Percentiles rank a stretch among this genome's conserved stretches.
These are phyloP conservation scores for Termitomyces sp. DNA, from an alignment of 768 basidiomycete genomes.

Conservation along the genomic window DNA sequence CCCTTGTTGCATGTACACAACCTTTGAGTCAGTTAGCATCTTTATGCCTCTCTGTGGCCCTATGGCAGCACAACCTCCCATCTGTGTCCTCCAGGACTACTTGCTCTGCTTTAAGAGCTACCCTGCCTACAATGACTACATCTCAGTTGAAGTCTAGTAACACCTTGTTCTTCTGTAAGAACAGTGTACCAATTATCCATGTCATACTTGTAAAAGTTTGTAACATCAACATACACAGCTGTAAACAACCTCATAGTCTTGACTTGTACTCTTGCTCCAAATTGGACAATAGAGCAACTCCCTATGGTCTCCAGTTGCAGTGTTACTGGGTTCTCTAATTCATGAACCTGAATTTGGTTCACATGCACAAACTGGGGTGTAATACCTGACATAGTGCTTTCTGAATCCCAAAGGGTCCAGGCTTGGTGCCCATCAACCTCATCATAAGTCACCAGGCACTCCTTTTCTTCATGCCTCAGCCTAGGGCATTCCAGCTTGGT, in stretches of 20 bases:
- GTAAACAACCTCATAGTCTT: not conserved
- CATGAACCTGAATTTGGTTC: constrained; percentile 6
- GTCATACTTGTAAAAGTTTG: constrained; percentile 33
- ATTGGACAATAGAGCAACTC: constrained; percentile 24
- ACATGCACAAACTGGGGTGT: constrained; percentile 15
- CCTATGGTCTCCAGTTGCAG: constrained; percentile 30
- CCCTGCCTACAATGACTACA: constrained; percentile 8
- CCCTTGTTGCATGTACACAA: too few species aligned
- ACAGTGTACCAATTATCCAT: constrained; percentile 31
- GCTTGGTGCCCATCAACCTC: not conserved
- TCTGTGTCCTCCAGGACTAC: not conserved
- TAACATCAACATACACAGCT: constrained; percentile 26
- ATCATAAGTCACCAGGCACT: too few species aligned
- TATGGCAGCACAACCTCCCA: not conserved
- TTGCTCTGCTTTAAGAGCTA: not conserved
- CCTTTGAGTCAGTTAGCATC: not conserved
- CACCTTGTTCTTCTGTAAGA: constrained; percentile 20
- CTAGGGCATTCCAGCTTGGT: not conserved
- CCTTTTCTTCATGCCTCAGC: too few species aligned
- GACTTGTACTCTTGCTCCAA: constrained; percentile 15
- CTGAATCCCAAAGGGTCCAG: constrained; percentile 16
- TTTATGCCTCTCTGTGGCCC: not conserved
- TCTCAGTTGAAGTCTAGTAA: constrained; percentile 20
- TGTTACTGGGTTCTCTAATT: constrained; percentile 11
- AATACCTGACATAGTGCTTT: constrained; percentile 19